Evolutionary conservation across 495 filamentous ascomycete species (phyloP).

Genomic region (Penicillium lividum): DNA sequence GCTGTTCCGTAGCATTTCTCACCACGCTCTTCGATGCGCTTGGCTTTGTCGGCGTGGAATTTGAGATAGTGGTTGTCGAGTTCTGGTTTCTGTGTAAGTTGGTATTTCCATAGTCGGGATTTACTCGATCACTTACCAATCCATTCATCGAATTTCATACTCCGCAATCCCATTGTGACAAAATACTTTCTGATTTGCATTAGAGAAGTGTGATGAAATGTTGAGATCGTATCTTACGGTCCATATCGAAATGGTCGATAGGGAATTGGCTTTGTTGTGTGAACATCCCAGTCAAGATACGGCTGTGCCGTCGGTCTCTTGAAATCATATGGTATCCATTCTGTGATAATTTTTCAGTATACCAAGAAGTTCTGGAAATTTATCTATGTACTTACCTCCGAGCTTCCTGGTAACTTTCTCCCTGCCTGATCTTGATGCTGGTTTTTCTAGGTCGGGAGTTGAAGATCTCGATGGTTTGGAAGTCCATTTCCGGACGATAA

Average conservation of each 20-base stretch:
- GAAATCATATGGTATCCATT: constrained; percentile 73
- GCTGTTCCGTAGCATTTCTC: constrained; percentile 68
- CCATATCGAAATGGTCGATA: constrained; percentile 87
- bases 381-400: constrained; percentile 33
- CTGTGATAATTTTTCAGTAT: constrained; percentile 26
- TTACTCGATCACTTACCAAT: constrained; percentile 49
- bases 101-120: background rate
- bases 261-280: constrained; percentile 71
- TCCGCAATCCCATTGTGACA: constrained; percentile 81
- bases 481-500: constrained; percentile 30
- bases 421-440: constrained; percentile 10
- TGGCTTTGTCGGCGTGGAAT: constrained; percentile 73
- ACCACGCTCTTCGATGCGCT: constrained; percentile 70
- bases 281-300: constrained; percentile 71
- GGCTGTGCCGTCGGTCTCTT: constrained; percentile 64
- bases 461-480: constrained; percentile 20
- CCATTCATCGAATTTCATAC: constrained; percentile 79
- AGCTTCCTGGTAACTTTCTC: constrained; percentile 29
- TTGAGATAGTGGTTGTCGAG: constrained; percentile 80
- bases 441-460: constrained; percentile 33
- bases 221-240: constrained; percentile 43
- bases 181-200: constrained; percentile 54
- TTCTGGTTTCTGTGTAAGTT: constrained; percentile 44
- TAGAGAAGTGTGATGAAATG: background rate
- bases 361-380: background rate